Base-by-base conservation (phyloP, 169 alveolate species). In the Eimeria tenella region DNA sequence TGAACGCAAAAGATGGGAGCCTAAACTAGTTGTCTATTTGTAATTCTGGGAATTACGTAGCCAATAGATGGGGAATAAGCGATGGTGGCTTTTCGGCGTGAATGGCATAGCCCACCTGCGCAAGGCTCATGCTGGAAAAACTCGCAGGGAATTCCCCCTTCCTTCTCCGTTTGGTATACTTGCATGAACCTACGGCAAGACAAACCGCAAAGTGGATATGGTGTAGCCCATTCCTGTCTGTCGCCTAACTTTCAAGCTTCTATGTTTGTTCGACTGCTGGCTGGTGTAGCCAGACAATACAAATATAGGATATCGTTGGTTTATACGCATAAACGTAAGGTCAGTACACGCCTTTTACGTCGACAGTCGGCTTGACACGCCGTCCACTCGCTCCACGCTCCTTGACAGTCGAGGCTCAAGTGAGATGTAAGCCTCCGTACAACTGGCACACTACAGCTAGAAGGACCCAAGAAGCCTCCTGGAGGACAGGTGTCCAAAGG, bases 301-400 rank as follows among this genome's bases (percentile, higher is more conserved):
- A 31, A 31, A 31, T 31, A 2, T 31, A 31, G 42, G 42, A 31
- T 31, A 31, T 31, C 42, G 2, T 31, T 31, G 42, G 42, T 31
- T 31, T 31, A 31, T 31, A 31, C 42, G 42, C 42, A 31, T 31
- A 31, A 31, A 31, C 0, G 42, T 31, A 31, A 31, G 42, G 42
- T 10, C 68, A 58, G 68, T 31, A 31, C 90, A 11, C 60, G 79
- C 91, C 91, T 83, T 56, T 83, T 83, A 4, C 91, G 77, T 62
- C 91, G 25, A 21, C 91, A 83, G 21, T 83, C 91, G 70, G 91
- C 91, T 62, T 83, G 91, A 62, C 91, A 83, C 25, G 91, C 91
- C 10, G 91, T 83, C 91, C 91, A 83, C 91, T 83, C 91, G 91
- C 91, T 83, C 91, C 91, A 83, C 17, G 91, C 91, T 31, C 91